Percentiles rank a stretch among this genome's conserved stretches.
Evolutionary conservation across 495 filamentous ascomycete genomes (phyloP).

Genomic region (Elasticomyces elasticus): DNA sequence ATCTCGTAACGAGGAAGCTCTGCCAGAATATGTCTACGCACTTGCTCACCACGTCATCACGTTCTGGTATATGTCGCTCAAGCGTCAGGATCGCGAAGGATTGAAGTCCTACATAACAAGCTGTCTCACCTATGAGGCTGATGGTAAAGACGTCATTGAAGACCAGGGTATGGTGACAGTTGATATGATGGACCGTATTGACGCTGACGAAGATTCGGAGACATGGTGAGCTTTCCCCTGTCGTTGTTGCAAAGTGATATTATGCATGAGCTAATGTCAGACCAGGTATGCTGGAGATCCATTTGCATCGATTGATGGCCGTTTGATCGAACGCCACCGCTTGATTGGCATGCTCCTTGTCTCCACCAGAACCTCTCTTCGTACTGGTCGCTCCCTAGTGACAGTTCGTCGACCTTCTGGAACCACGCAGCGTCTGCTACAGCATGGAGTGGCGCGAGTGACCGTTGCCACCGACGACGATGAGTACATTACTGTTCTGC

Average conservation of each 20-base stretch:
- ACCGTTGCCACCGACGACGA: conserved; percentile 1
- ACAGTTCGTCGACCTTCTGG: conserved; percentile 16
- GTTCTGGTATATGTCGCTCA: conserved; percentile 90
- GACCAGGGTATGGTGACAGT: conserved; percentile 90
- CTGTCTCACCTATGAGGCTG: conserved; percentile 64
- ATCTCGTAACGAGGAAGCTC: conserved; percentile 40
- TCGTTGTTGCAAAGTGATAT: background rate
- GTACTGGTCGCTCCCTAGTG: conserved; percentile 11
- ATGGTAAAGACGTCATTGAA: conserved; percentile 66
- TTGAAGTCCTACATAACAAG: conserved; percentile 90
- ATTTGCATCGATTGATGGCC: conserved; percentile 10
- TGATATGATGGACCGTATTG: conserved; percentile 89
- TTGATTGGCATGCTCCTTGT: conserved; percentile 13
- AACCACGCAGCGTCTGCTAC: conserved; percentile 2
- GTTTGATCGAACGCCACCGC: conserved; percentile 3
- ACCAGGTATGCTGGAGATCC: background rate
- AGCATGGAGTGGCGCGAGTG: background rate
- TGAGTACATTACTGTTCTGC: conserved; percentile 27
- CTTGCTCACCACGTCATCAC: conserved; percentile 91
- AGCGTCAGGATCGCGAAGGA: conserved; percentile 67
- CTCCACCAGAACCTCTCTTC: conserved; percentile 12
- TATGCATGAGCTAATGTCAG: background rate
- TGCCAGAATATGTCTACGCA: conserved; percentile 84
- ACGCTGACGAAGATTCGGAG: conserved; percentile 3
- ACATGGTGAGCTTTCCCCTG: background rate